phyloP scores from a whole-genome alignment of 495 filamentous ascomycete species.

The Amniculicola lignicola region DNA sequence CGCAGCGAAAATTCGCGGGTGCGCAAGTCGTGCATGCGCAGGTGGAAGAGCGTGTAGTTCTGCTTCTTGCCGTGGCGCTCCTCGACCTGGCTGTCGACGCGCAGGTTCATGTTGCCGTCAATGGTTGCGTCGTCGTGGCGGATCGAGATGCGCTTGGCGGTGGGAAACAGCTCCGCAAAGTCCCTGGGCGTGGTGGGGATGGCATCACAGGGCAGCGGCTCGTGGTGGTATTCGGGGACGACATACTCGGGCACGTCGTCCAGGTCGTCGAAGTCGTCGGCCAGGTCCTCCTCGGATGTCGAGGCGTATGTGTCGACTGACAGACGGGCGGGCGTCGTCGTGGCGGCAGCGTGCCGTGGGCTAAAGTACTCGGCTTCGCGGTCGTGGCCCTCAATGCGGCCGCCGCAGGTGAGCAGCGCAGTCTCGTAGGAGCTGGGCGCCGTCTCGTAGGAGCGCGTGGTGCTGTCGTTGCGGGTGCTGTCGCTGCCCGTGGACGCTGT shows the following conservation, averaged over 20 bases:
- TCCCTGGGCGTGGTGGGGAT: slow-evolving; percentile 74
- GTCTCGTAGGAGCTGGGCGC: slow-evolving; percentile 62
- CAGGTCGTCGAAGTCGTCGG: slow-evolving; percentile 45
- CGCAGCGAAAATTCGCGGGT: slow-evolving; percentile 85
- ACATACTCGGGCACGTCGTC: slow-evolving; percentile 43
- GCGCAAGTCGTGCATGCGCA: slow-evolving; percentile 91
- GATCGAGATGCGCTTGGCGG: slow-evolving; percentile 72
- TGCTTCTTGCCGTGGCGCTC: slow-evolving; percentile 55
- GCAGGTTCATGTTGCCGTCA: slow-evolving; percentile 97
- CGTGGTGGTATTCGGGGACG: slow-evolving; percentile 53
- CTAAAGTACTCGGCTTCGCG: slow-evolving; percentile 39
- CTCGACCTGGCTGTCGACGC: slow-evolving; percentile 74
- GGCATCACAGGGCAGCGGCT: slow-evolving; percentile 59
- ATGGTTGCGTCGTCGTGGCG: slow-evolving; percentile 86
- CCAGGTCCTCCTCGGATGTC: slow-evolving; percentile 62
- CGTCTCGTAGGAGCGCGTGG: slow-evolving; percentile 65
- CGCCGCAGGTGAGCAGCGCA: slow-evolving; percentile 26
- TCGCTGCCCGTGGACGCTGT: slow-evolving; percentile 40
- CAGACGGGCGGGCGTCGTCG: slow-evolving; percentile 51
- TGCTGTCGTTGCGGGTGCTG: slow-evolving; percentile 56
- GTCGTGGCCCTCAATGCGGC: slow-evolving; percentile 41
- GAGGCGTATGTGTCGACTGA: slow-evolving; percentile 82
- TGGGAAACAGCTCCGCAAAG: slow-evolving; percentile 86
- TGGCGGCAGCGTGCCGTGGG: slow-evolving; percentile 35
- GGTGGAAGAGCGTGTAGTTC: slow-evolving; percentile 83